phyloP scores from a whole-genome alignment of 495 filamentous ascomycete genomes.

The Aspergillus haitiensis region DNA sequence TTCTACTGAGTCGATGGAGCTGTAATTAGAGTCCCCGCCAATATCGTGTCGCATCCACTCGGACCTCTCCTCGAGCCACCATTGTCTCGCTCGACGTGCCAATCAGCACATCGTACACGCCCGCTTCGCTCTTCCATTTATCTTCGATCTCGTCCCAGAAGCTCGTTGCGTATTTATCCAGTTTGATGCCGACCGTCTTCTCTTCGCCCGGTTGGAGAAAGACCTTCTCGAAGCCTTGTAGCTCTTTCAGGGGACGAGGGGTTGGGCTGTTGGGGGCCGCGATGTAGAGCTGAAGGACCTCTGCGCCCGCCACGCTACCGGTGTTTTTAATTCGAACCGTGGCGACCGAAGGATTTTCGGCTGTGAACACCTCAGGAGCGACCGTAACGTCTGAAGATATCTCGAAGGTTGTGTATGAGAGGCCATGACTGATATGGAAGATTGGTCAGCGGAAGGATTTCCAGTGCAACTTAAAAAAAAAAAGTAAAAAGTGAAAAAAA shows the following conservation, averaged over 20 bases:
- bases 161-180: conserved; percentile 67
- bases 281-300: conserved; percentile 75
- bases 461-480: background rate
- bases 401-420: conserved; percentile 78
- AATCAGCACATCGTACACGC: conserved; percentile 65
- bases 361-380: conserved; percentile 48
- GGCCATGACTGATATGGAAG: conserved; percentile 59
- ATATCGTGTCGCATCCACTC: conserved; percentile 38
- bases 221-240: conserved; percentile 67
- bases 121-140: conserved; percentile 71
- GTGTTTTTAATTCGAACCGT: conserved; percentile 52
- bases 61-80: conserved; percentile 41
- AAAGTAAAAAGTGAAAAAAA: too few relatives aligned
- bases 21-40: conserved; percentile 31
- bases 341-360: conserved; percentile 56
- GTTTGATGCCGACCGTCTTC: conserved; percentile 53
- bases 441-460: conserved; percentile 36
- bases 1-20: conserved; percentile 1
- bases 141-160: conserved; percentile 68
- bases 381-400: conserved; percentile 52
- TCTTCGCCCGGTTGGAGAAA: conserved; percentile 65
- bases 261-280: conserved; percentile 45
- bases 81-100: conserved; percentile 45
- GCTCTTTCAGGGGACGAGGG: conserved; percentile 34
- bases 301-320: conserved; percentile 56